Evolutionary conservation across 768 basidiomycete genomes (phyloP), one percentile per base, ranked within the genome.

Genomic region (Phlebiopsis gigantea): DNA sequence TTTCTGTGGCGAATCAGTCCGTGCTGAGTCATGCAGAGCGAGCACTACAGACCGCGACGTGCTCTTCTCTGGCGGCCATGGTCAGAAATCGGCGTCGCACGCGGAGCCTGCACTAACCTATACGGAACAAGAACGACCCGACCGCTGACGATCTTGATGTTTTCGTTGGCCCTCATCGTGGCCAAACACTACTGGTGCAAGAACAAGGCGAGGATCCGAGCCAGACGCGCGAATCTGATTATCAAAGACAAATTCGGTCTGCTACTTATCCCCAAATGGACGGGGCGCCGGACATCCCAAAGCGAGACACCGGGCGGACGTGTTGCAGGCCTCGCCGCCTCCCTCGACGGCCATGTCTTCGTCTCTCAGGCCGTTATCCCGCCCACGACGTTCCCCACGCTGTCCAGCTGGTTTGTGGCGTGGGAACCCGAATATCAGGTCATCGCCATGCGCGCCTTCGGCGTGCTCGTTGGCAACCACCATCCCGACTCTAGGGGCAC

Each of bases 101-200:
- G 42, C 14, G 39, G 19, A 21, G 22, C n/a, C 44, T 43, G 22
- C 31, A 56, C 77, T 44, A 70, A 81, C 70, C 79, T 76, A 68
- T 96, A 96, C 5, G 93, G 94, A 0, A 94, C 86, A 9, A 98
- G 77, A 21, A 93, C 77, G 25, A 91, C 80, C 21, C 79, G 80
- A 9, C 75, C 65, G 4, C 87, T 90, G 14, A 84, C 73, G 25
- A 98, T 74, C 9, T 85, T 78, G 0, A 80, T 87, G 48, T 79
- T 69, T 56, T 79, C 75, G 72, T 93, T 93, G 52, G 80, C 72
- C 55, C 75, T 78, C 90, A 93, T 92, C n/a, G 26, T 39, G 41
- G 17, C n/a, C n/a, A n/a, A n/a, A n/a, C n/a, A n/a, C n/a, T n/a
- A n/a, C n/a, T n/a, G n/a, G n/a, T n/a, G n/a, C n/a, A n/a, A n/a